Conservation (phyloP, 495 filamentous ascomycete species). For the Xylaria castorea region DNA sequence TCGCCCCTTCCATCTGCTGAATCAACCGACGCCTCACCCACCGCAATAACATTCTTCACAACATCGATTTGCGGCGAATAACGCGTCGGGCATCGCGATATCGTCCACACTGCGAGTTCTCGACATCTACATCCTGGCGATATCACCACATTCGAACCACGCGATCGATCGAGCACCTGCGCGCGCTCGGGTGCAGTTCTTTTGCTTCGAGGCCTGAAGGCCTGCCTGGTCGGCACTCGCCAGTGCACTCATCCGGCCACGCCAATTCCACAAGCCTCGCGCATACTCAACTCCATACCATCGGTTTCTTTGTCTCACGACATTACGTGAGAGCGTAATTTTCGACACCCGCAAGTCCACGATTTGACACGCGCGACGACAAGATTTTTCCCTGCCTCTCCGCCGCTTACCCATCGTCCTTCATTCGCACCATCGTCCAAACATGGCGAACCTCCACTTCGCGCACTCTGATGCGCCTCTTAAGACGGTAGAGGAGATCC, state of each 20-base stretch:
- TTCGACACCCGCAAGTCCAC: neutral
- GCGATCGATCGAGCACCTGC: slow-evolving; percentile 27
- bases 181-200: slow-evolving; percentile 41
- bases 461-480: slow-evolving; percentile 91
- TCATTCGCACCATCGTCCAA: slow-evolving; percentile 42
- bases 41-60: slow-evolving; percentile 27
- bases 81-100: slow-evolving; percentile 31
- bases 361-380: slow-evolving; percentile 11
- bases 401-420: slow-evolving; percentile 30
- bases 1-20: slow-evolving; percentile 21
- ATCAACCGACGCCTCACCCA: slow-evolving; percentile 23
- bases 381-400: neutral
- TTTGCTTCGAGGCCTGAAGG: slow-evolving; percentile 35
- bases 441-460: slow-evolving; percentile 93
- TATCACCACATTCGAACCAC: slow-evolving; percentile 3
- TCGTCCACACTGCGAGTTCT: slow-evolving; percentile 11
- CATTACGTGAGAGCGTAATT: slow-evolving; percentile 10
- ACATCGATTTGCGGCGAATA: slow-evolving; percentile 24
- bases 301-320: slow-evolving; percentile 18
- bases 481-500: slow-evolving; percentile 96
- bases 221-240: slow-evolving; percentile 29
- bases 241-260: slow-evolving; percentile 15
- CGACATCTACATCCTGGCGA: slow-evolving; percentile 21
- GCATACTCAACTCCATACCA: slow-evolving; percentile 17
- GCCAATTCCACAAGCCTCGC: neutral